Base-by-base conservation (phyloP, 805 yeast species). In the Brettanomyces naardenensis region DNA sequence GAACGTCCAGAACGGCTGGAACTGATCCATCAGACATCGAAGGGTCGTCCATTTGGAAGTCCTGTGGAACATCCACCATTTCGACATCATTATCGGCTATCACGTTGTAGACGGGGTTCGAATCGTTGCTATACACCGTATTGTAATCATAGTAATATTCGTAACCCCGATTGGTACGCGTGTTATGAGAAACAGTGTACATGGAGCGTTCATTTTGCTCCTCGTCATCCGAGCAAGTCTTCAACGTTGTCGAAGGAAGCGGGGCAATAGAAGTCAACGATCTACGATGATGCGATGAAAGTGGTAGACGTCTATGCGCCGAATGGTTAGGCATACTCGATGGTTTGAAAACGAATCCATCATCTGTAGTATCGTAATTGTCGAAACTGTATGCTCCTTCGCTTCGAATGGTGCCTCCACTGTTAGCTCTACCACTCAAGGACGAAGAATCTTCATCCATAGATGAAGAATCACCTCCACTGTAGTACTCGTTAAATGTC, bases 201-300 rank as follows among this genome's bases (percentile, higher is more conserved):
- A 41, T 66, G n/a, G 34, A 26, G n/a, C 28, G 14, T 40, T 74
- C 80, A 33, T 73, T 80, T 41, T 77, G 81, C 44, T 78, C 77
- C 38, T 71, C 75, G 41, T 73, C 79, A 37, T 73, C 78, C 6
- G 72, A 65, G 4, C 83, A 75, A 6, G 86, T 85, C 54, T 89
- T 88, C 39, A 90, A 70, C 0, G 86, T 78, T 0, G 97, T 88
- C 2, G 96, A 79, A 3, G 97, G 97, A 37, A 90, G 62, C 31
- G 77, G 66, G 27, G 86, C 87, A 45, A 89, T 88, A 9, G 86
- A 82, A 31, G 73, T 71, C 44, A 42, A 20, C 15, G 13, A 14
- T 6, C 17, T 14, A 20, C 9, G 10, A 23, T 23, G 26, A 7
- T 7, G 10, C 26, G 26, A 23, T 11, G 26, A 23, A 9, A 23